Evolutionary conservation across 139 green algal genomes (phyloP), one percentile per base, ranked within the genome.

Genomic region (Picochlorum sp.): DNA sequence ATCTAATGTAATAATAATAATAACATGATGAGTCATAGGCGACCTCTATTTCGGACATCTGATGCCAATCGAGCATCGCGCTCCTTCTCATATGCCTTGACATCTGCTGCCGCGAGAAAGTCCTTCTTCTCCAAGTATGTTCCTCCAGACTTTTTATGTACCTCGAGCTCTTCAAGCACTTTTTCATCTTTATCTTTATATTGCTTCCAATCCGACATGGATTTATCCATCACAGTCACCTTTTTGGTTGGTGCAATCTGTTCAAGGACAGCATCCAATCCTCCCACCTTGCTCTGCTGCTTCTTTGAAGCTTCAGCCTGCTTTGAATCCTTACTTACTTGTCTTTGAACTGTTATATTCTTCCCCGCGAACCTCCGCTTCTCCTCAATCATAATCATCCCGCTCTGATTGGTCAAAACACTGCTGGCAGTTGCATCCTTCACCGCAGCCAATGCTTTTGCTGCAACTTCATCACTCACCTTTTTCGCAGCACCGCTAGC

Each of bases 61-160:
- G 68, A 70, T 1, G 60, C 73, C 20, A 95, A 76, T 2, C 88
- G 69, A 18, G 69, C 59, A 71, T 95, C 88, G 0, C 89, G 69
- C 74, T 96, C 87, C 45, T 75, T 69, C 79, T 96, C 89, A 63
- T 96, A 95, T 69, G 95, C 77, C 0, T 83, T 66, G 65, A 92
- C 62, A 71, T 95, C 88, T 4, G 89, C 78, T 14, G 81, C 69
- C 58, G 87, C 85, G 10, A 96, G 69, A 74, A 96, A 96, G 10
- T 90, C 86, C 45, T 86, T 69, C 68, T 89, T 89, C 26, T 94
- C 88, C 49, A 95, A 65, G 62, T 90, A 95, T 71, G 80, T 64
- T 41, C 45, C 52, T 3, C 70, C 71, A 62, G 76, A 83, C 67
- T 74, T 79, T 76, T 86, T 90, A 77, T 94, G 79, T 10, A 52